Percentiles rank a stretch among this genome's conserved stretches.
Conservation (phyloP, 2,329 filamentous ascomycete species). For the Trichoderma atrobrunneum region DNA sequence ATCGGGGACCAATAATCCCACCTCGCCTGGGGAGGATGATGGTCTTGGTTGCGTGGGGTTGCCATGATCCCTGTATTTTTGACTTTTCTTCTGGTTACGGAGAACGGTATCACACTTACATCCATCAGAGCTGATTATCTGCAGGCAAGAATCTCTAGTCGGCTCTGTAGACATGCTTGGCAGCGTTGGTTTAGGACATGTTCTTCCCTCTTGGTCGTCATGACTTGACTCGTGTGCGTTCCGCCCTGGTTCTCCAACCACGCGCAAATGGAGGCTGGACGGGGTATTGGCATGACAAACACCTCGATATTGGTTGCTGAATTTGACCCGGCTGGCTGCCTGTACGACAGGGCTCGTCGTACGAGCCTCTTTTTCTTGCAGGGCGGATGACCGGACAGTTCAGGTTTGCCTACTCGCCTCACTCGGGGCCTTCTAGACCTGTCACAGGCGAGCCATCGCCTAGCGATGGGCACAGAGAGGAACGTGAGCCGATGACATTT, state of each 20-base stretch:
- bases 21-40: not conserved
- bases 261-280: not conserved
- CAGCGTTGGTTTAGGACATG: not conserved
- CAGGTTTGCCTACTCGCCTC: not conserved
- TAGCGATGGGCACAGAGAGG: not conserved
- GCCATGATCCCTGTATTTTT: not conserved
- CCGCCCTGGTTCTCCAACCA: not conserved
- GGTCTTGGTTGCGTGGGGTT: not conserved
- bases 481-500: constrained; percentile 1
- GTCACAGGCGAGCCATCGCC: not conserved
- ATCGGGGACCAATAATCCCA: not conserved
- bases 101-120: not conserved
- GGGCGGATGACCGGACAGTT: not conserved
- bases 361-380: not conserved
- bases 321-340: not conserved
- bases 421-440: not conserved
- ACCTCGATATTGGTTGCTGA: not conserved
- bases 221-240: not conserved
- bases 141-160: not conserved
- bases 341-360: not conserved
- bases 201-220: not conserved
- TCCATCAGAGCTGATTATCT: not conserved
- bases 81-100: not conserved
- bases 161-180: not conserved
- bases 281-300: not conserved